A percentile compares a stretch with the other conserved stretches of the same genome.
Evolutionary conservation across 106 monocot genomes (phyloP).

Genomic region (Allium cepa): DNA sequence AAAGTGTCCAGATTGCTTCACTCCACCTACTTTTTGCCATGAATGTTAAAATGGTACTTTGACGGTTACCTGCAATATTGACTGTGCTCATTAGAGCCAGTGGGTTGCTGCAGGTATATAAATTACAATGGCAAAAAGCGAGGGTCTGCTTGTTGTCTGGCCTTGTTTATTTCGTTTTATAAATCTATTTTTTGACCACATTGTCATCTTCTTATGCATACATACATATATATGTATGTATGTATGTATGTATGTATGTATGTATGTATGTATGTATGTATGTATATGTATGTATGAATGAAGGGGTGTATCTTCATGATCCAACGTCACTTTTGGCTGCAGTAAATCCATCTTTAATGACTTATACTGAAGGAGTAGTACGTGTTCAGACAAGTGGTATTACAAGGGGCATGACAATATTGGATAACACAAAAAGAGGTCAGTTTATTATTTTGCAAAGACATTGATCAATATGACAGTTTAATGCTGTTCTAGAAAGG

Average conservation of each 20-base stretch:
- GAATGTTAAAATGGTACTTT: no score
- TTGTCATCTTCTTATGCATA: background rate
- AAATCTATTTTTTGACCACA: no score
- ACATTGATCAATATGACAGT: background rate
- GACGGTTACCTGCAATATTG: no score
- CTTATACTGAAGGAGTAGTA: constrained; percentile 88
- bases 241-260: no score
- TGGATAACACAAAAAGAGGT: constrained; percentile 92
- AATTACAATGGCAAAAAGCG: no score
- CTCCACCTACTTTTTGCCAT: no score
- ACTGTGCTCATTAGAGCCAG: no score
- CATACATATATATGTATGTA: no score
- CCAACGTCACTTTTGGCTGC: constrained; percentile 86
- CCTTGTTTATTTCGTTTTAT: no score
- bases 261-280: no score
- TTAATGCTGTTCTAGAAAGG: background rate
- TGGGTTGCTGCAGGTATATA: no score
- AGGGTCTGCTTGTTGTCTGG: no score
- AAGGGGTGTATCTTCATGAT: constrained; percentile 97
- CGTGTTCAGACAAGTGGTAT: constrained; percentile 92
- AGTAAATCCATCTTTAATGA: constrained; percentile 80
- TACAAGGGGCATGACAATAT: constrained; percentile 77
- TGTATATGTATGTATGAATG: constrained; percentile 16
- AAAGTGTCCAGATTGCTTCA: background rate
- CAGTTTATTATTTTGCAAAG: background rate